A percentile compares a stretch with the other conserved stretches of the same genome.
phyloP scores from a whole-genome alignment of 768 basidiomycete genomes.

The Mycena pura region DNA sequence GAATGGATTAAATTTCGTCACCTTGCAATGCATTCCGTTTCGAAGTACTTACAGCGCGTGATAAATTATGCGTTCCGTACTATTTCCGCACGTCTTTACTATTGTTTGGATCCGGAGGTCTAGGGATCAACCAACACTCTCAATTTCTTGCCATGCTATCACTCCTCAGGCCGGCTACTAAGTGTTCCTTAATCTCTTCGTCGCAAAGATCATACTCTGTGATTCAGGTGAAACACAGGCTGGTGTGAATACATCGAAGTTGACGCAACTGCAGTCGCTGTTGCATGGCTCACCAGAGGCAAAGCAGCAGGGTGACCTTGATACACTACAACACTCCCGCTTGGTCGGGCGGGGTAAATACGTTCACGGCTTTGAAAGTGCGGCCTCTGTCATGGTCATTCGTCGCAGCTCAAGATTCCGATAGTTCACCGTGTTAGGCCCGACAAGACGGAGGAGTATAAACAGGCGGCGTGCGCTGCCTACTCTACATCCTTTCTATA shows the following conservation, averaged over 20 bases:
- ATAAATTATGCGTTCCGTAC: not conserved
- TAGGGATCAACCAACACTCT: not conserved
- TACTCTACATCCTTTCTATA: not conserved
- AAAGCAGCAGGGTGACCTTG: conserved; percentile 79
- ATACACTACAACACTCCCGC: conserved; percentile 82
- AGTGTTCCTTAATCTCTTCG: conserved; percentile 16
- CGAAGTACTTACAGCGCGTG: not conserved
- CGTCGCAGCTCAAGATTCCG: conserved; percentile 14
- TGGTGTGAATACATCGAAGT: conserved; percentile 16
- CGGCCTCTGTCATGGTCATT: conserved; percentile 30
- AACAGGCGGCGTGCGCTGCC: conserved; percentile 77
- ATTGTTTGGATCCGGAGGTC: not conserved
- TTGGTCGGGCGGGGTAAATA: conserved; percentile 94
- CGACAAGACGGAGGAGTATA: conserved; percentile 81
- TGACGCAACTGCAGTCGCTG: conserved; percentile 63
- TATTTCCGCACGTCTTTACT: not conserved
- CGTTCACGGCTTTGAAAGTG: conserved; percentile 89
- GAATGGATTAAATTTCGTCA: conserved; percentile 77
- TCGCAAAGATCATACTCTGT: conserved; percentile 64
- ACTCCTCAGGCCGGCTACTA: conserved; percentile 17
- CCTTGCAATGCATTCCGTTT: conserved; percentile 13
- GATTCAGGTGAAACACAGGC: conserved; percentile 54
- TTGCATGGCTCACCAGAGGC: conserved; percentile 95
- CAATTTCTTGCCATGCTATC: conserved; percentile 16
- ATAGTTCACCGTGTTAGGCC: conserved; percentile 89